Base-by-base conservation (phyloP, 805 yeast genomes). In the Ogataea trehaloabstinens region DNA sequence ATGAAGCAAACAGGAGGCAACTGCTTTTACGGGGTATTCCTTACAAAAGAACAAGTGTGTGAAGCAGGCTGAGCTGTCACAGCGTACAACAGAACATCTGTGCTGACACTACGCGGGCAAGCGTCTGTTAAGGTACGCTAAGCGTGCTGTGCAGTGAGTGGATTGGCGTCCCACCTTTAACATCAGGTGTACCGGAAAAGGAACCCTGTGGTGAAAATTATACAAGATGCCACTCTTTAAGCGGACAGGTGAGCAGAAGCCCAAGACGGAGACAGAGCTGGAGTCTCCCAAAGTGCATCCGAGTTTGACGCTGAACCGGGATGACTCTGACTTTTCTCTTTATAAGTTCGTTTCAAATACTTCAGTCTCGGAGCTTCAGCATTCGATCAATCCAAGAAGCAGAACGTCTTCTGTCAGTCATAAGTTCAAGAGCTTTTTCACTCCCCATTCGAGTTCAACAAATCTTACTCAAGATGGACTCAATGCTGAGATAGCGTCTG, bases 351-450 rank as follows among this genome's bases (percentile, higher is more conserved):
- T 51, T 11, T 52, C 60, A 4, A 40, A 46, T 13, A 41, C 54
- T 4, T 46, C 60, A 1, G 40, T 41, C 18, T 29, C 48, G 1
- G 60, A 55, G 4, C 10, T 41, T 5, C 34, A 51, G 1, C 44
- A 42, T 16, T 30, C 42, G 12, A 10, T 46, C 7, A 34, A 36
- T 7, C 30, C 46, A n/a, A 40, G 66, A 28, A 42, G 52, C 17
- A 49, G 61, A 28, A 34, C 49, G 20, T 36, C 54, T 3, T 61
- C 67, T 4, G 50, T 61, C 40, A 50, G 63, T 10, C 56, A 53
- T 25, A 52, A 55, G 37, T 56, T 62, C 28, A 60, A 59, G 43
- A 56, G 44, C 35, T 33, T 62, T 7, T 61, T 61, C 29, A 40
- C 51, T 16, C 55, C 55, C 11, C 50, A 49, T 30, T 46, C 51